Evolutionary conservation across 257 asterid species (phyloP).

Genomic region (Solanum sitiens): DNA sequence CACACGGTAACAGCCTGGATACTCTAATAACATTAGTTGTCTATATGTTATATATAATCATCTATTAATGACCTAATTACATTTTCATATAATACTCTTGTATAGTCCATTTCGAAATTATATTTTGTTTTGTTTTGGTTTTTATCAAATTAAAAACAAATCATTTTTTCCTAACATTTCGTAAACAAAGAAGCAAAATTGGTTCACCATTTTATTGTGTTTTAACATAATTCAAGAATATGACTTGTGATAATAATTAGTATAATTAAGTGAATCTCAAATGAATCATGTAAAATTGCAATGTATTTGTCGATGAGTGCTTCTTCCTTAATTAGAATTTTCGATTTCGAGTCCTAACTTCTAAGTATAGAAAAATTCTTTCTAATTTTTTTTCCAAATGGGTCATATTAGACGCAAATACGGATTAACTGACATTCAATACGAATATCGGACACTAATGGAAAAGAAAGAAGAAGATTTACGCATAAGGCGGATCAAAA

Average conservation of each 20-base stretch:
- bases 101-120: neutral
- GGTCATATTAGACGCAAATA: neutral
- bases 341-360: no score
- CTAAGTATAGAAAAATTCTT: neutral
- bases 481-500: no score
- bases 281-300: neutral
- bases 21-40: neutral
- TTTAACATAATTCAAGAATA: neutral
- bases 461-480: neutral
- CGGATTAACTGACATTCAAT: neutral
- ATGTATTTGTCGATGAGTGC: neutral
- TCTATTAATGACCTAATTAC: neutral
- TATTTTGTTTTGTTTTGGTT: neutral
- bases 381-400: neutral
- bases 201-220: neutral
- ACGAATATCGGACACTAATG: fast-evolving
- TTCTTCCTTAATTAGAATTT: neutral
- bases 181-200: neutral
- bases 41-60: neutral
- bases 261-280: neutral
- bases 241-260: neutral
- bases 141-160: neutral
- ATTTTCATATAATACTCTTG: neutral
- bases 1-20: neutral
- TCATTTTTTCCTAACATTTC: neutral